Evolutionary conservation across 352 stramenopile genomes (phyloP).

Genomic region (Phytophthora cajani): DNA sequence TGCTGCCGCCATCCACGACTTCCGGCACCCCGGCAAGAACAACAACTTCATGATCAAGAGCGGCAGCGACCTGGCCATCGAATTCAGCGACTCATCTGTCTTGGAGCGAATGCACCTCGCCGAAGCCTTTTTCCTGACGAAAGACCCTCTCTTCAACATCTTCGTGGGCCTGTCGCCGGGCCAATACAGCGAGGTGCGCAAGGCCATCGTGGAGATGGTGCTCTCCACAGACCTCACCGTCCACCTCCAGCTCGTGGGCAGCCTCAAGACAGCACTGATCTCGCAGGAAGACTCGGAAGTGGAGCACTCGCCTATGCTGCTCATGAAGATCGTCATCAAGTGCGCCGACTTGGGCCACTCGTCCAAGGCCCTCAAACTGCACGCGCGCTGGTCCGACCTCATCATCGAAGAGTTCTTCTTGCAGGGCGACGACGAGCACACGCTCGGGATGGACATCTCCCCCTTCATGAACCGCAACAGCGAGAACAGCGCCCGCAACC

Average conservation of each 20-base stretch:
- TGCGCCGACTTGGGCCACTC: constrained; percentile 94
- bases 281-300: constrained; percentile 78
- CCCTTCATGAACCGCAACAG: constrained; percentile 93
- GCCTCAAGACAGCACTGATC: constrained; percentile 81
- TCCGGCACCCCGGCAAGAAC: constrained; percentile 83
- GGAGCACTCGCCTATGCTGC: constrained; percentile 79
- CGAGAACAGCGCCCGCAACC: constrained; percentile 87
- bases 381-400: constrained; percentile 90
- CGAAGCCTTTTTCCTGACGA: constrained; percentile 79
- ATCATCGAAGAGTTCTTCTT: constrained; percentile 96
- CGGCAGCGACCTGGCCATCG: constrained; percentile 72
- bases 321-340: constrained; percentile 91
- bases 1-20: constrained; percentile 85
- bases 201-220: constrained; percentile 88
- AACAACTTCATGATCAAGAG: constrained; percentile 90
- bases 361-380: constrained; percentile 82
- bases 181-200: constrained; percentile 73
- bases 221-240: constrained; percentile 85
- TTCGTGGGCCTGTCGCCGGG: constrained; percentile 67
- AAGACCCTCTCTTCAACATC: constrained; percentile 77
- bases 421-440: constrained; percentile 94
- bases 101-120: constrained; percentile 88
- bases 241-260: constrained; percentile 82
- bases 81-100: constrained; percentile 86
- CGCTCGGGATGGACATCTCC: constrained; percentile 86